Evolutionary conservation across 257 asterid species (phyloP), one percentile per base, ranked within the genome.

Genomic region (Phtheirospermum japonicum): DNA sequence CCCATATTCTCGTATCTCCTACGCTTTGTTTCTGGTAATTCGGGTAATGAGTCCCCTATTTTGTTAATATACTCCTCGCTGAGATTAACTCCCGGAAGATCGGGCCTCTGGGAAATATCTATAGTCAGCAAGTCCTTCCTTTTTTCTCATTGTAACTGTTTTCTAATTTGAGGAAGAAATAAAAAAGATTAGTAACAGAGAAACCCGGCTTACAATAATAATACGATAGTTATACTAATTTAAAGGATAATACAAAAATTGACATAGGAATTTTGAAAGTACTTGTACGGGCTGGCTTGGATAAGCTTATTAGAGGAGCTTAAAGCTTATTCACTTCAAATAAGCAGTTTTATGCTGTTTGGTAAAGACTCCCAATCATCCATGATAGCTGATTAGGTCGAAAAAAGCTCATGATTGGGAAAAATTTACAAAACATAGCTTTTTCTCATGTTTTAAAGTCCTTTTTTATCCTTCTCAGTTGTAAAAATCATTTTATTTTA

Each of bases 71-170:
- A 93, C 33, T 83, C 96, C 66, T 83, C 71, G 17, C 66, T 89
- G 65, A 89, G 82, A 76, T 78, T 39, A 70, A 93, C 96, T 48
- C 86, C 94, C 7, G 96, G 99, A 78, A 93, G 96, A 82, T 93
- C 99, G 14, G 97, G 99, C 80, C 80, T 93, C 99, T 2, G 99
- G 99, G 77, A 93, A 93, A 77, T 93, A 93, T 34, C 97, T 91
- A 72, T 93, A 92, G 71, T 92, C 99, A 52, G 99, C 40, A 67
- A 92, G 99, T 63, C 99, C 99, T 83, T 92, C 99, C 80, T 92
- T 92, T 73, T 92, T 89, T 69, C 99, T 84, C 97, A 89, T 92
- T 45, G 97, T 82, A 73, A 87, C 87, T 39, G 99, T 92, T 89
- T 76, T 92, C 99, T 92, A 76, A 58, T 71, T 74, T 56, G 37